Percentiles rank a stretch among this genome's conserved stretches.
Evolutionary conservation across 164 flowering plant species (phyloP).

Genomic region (Kingdonia uniflora): DNA sequence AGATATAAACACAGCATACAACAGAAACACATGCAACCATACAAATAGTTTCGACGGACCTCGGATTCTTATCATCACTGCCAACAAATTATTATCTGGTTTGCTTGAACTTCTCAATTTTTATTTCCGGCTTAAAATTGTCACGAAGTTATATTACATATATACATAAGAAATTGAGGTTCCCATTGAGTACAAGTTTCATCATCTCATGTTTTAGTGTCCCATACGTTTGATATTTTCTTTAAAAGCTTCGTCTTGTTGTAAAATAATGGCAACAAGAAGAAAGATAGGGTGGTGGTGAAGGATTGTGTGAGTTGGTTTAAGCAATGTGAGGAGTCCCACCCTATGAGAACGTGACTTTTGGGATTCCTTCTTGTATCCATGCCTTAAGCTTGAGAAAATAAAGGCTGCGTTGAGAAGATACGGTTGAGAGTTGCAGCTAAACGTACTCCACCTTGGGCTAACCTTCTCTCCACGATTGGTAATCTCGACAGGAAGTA

Average conservation of each 20-base stretch:
- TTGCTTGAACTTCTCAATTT: background rate
- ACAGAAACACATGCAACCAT: constrained; percentile 17
- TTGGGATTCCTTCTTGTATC: background rate
- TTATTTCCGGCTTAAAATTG: background rate
- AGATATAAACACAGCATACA: constrained; percentile 19
- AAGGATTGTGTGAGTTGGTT: background rate
- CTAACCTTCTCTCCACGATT: constrained; percentile 76
- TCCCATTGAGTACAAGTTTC: constrained; percentile 42
- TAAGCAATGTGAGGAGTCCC: background rate
- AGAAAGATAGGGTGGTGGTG: background rate
- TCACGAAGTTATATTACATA: too few relatives aligned
- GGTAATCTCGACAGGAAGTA: constrained; percentile 84
- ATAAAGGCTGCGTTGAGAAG: constrained; percentile 27
- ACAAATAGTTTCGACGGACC: constrained; percentile 3
- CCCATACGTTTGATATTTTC: constrained; percentile 13
- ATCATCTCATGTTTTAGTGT: constrained; percentile 16
- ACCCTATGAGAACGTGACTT: too few relatives aligned
- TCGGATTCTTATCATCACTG: constrained; percentile 8
- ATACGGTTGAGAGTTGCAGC: constrained; percentile 78
- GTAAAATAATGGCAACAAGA: background rate
- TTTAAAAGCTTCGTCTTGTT: background rate
- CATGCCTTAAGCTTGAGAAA: constrained; percentile 31
- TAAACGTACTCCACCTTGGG: constrained; percentile 80
- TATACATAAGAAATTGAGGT: constrained; percentile 5
- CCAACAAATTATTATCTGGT: background rate